A percentile compares a stretch with the other conserved stretches of the same genome.
phyloP scores from a whole-genome alignment of 305 asterid species.

The Fraxinus latifolia region DNA sequence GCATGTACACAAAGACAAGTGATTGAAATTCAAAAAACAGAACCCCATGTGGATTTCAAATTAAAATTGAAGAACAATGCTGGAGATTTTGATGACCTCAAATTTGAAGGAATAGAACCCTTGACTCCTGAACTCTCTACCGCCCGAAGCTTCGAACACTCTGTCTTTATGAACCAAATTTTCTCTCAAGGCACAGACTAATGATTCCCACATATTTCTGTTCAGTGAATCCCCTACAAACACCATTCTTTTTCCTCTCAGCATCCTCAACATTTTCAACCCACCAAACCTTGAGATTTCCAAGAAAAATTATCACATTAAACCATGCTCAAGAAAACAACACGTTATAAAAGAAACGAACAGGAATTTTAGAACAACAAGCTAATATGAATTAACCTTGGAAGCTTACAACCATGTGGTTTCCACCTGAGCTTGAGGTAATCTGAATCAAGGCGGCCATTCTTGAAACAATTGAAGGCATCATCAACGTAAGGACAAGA shows the following conservation, averaged over 20 bases:
- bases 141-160: slow-evolving; percentile 40
- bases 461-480: slow-evolving; percentile 56
- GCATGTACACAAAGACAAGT: not conserved
- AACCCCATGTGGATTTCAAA: not conserved
- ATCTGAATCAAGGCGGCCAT: slow-evolving; percentile 52
- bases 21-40: not conserved
- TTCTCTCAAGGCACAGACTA: slow-evolving; percentile 46
- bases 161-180: slow-evolving; percentile 30
- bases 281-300: slow-evolving; percentile 46
- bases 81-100: slow-evolving; percentile 22
- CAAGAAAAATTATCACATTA: not conserved
- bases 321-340: not conserved
- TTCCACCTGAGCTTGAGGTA: slow-evolving; percentile 49
- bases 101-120: slow-evolving; percentile 52
- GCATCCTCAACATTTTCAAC: slow-evolving; percentile 43
- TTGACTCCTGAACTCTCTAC: slow-evolving; percentile 39
- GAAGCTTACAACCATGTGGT: slow-evolving; percentile 48
- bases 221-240: slow-evolving; percentile 68
- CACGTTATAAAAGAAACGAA: not conserved
- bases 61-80: not conserved
- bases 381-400: slow-evolving; percentile 31
- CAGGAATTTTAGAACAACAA: not conserved
- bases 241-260: slow-evolving; percentile 50
- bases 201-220: slow-evolving; percentile 66
- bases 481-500: slow-evolving; percentile 50